phyloP scores from a whole-genome alignment of 495 filamentous ascomycete species.

The Penicillium canescens region DNA sequence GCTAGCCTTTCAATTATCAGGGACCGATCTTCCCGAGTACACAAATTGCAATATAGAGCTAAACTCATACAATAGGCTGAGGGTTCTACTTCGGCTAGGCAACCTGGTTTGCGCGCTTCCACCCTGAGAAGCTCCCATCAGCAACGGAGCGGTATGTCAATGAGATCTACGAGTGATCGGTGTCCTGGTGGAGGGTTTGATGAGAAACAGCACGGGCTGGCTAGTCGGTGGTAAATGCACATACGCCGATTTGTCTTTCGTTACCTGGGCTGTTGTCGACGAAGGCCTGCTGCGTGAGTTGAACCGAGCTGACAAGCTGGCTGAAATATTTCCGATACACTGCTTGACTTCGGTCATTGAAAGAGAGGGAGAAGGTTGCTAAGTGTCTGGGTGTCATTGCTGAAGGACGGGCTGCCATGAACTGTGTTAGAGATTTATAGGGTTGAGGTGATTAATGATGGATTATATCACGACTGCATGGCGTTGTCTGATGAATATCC shows the following conservation, averaged over 20 bases:
- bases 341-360: background rate
- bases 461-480: too few relatives aligned
- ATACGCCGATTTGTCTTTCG: slow-evolving; percentile 50
- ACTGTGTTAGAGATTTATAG: background rate
- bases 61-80: slow-evolving; percentile 18
- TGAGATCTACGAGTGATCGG: slow-evolving; percentile 46
- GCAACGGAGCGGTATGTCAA: slow-evolving; percentile 48
- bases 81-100: slow-evolving; percentile 42
- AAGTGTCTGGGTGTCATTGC: slow-evolving; percentile 2
- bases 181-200: slow-evolving; percentile 43
- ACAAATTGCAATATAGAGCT: background rate
- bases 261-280: slow-evolving; percentile 30
- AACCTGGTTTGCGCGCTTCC: slow-evolving; percentile 42
- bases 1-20: slow-evolving; percentile 42
- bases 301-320: background rate
- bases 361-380: background rate
- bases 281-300: background rate
- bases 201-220: slow-evolving; percentile 27
- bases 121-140: slow-evolving; percentile 44
- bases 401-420: background rate
- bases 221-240: slow-evolving; percentile 54
- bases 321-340: background rate
- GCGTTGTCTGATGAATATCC: too few relatives aligned
- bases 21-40: background rate
- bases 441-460: too few relatives aligned